Evolutionary conservation across 2,329 filamentous ascomycete species (phyloP).

Genomic region (Lithohypha guttulata): DNA sequence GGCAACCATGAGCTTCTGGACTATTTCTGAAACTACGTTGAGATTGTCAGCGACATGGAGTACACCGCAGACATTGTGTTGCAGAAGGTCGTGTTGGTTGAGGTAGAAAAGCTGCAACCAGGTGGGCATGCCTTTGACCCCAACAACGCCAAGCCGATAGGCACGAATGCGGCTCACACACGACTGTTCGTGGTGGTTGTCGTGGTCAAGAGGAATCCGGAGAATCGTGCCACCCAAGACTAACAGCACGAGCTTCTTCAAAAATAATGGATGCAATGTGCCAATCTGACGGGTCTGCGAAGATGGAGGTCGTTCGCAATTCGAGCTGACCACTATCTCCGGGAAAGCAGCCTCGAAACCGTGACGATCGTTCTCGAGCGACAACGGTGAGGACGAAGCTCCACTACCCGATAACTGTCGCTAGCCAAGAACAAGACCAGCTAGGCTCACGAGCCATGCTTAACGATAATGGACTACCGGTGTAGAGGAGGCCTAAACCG

Average conservation of each 20-base stretch:
- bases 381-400: neutral
- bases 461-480: no score
- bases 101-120: neutral
- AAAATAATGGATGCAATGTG: constrained; percentile 1
- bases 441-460: no score
- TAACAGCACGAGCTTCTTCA: constrained; percentile 1
- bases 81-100: neutral
- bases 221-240: neutral
- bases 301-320: neutral
- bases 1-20: no score
- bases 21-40: no score
- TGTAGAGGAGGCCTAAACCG: neutral
- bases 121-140: constrained; percentile 2
- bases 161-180: constrained; percentile 1
- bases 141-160: constrained; percentile 3
- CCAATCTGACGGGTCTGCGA: neutral
- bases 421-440: no score
- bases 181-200: constrained; percentile 1
- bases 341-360: neutral
- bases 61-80: no score
- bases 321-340: constrained; percentile 1
- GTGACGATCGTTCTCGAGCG: neutral
- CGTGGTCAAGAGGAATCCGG: neutral
- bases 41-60: no score
- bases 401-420: no score